Base-by-base conservation (phyloP, 306 rosid genomes). In the Morella rubra region DNA sequence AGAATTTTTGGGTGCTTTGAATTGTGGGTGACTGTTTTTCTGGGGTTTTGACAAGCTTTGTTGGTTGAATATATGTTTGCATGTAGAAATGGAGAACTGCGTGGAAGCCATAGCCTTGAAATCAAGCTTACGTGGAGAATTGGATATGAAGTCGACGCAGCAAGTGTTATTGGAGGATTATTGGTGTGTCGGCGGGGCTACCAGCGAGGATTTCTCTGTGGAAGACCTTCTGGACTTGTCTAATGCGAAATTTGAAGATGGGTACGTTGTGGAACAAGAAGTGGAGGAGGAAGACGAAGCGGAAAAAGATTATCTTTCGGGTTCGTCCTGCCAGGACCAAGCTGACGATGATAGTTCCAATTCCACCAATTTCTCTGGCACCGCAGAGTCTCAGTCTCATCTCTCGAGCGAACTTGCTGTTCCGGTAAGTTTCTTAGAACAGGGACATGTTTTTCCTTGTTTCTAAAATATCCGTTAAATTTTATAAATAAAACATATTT, bases 201-300 rank as follows among this genome's bases (percentile, higher is more conserved):
- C 86, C 14, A 80, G 82, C 54, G 98, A 91, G 4, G 98, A 94
- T 74, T 91, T 93, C 79, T 85, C 85, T 6, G 89, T 94, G 1
- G 97, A 94, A 37, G 97, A 94, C 87, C 85, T 91, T 41, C 83
- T 94, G 0, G 87, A 94, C 83, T 86, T 94, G 50, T 88, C 96
- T 3, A 79, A 89, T 79, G 90, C 80, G 15, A 90, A 92, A 15
- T 76, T 85, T 32, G 90, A 83, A 64, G 90, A 86, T 0, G 85
- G 79, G 50, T 71, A 73, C 75, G 78, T 80, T 15, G 87, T 87
- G 22, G 90, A 71, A 16, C 71, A 83, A 19, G 80, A 79, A 8
- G 81, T 72, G 16, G 85, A 82, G 49, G 86, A 87, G 27, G 65
- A 84, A 24, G 77, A 80, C 2, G 77, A 77, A 5, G 78, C 66